Conservation (phyloP, 192 early-diverging fungal genomes). For the Chytriomyces confervae region DNA sequence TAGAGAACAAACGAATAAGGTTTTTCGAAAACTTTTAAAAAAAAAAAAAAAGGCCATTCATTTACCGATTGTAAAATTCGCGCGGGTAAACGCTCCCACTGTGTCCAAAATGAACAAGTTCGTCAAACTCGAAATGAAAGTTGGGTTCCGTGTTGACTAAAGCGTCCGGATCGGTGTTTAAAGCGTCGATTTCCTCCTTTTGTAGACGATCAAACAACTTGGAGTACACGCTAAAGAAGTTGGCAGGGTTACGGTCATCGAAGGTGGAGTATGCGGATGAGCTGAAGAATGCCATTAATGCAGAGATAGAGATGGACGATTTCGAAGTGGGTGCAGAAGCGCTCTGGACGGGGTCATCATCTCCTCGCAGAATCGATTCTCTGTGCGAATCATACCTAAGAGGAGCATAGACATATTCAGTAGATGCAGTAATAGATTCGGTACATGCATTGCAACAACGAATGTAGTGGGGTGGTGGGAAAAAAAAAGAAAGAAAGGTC, state of each 20-base stretch:
- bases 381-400: conserved; percentile 86
- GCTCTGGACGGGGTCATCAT: conserved; percentile 60
- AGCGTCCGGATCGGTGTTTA: conserved; percentile 44
- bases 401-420: too few relatives aligned
- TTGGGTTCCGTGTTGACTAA: conserved; percentile 44
- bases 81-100: conserved; percentile 67
- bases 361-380: conserved; percentile 88
- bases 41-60: conserved; percentile 14
- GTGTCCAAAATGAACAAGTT: conserved; percentile 76
- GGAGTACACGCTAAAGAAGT: conserved; percentile 84
- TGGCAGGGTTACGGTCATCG: conserved; percentile 65
- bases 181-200: conserved; percentile 78
- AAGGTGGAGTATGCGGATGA: conserved; percentile 74
- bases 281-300: conserved; percentile 84
- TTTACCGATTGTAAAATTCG: conserved; percentile 45
- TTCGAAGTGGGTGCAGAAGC: conserved; percentile 23
- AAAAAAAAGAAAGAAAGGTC: conserved; percentile 32
- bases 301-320: conserved; percentile 60
- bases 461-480: background rate
- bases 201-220: conserved; percentile 78
- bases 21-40: too few relatives aligned
- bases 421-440: too few relatives aligned
- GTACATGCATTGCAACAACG: background rate
- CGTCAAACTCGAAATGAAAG: conserved; percentile 47
- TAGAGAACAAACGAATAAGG: too few relatives aligned